Percentiles rank a stretch among this genome's conserved stretches.
These are phyloP conservation scores for Geotrichum ghanense DNA, from an alignment of 805 yeast genomes.

Conservation along the genomic window DNA sequence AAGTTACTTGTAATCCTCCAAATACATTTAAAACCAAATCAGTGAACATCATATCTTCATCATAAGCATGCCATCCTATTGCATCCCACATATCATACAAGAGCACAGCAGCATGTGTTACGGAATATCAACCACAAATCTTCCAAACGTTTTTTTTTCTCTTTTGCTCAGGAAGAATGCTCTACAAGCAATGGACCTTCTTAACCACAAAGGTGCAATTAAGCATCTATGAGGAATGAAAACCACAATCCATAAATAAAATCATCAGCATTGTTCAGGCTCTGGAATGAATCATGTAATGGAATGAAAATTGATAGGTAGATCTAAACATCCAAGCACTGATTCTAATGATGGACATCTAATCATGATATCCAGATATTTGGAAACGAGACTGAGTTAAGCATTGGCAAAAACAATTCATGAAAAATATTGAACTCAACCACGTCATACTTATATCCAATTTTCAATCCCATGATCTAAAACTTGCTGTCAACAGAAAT, in stretches of 20 bases:
- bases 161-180: constrained; percentile 58
- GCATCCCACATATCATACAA: constrained; percentile 60
- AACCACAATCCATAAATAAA: constrained; percentile 62
- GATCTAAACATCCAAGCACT: constrained; percentile 20
- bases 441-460: constrained; percentile 17
- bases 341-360: constrained; percentile 22
- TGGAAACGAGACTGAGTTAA: constrained; percentile 22
- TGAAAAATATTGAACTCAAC: constrained; percentile 18
- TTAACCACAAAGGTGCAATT: constrained; percentile 46
- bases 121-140: constrained; percentile 53
- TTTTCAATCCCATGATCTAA: constrained; percentile 14
- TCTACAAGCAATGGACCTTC: constrained; percentile 57
- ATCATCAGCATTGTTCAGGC: constrained; percentile 33
- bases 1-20: constrained; percentile 63
- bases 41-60: constrained; percentile 36
- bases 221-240: constrained; percentile 46
- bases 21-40: constrained; percentile 50
- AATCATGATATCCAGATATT: constrained; percentile 60
- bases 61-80: constrained; percentile 51
- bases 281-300: constrained; percentile 41
- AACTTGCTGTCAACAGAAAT: constrained; percentile 13
- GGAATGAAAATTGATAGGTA: constrained; percentile 38
- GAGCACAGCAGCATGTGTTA: constrained; percentile 45
- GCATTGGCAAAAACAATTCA: constrained; percentile 20
- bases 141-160: constrained; percentile 53